phyloP scores from a whole-genome alignment of 495 filamentous ascomycete species.

The Mytilinidion resinicola region DNA sequence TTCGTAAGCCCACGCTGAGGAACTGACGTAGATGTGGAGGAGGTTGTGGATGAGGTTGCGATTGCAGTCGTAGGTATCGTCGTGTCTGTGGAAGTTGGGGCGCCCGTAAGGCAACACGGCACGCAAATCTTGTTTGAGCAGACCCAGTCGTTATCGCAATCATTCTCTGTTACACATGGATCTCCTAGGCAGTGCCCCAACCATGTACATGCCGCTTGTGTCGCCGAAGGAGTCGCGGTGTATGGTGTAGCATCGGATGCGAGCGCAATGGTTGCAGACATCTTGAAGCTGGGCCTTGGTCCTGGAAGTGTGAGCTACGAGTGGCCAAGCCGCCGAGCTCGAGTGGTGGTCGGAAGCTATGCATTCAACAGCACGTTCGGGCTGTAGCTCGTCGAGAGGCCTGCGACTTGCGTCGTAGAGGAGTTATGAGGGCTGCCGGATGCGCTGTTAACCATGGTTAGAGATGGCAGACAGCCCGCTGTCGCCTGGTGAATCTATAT shows the following conservation, averaged over 20 bases:
- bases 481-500: too few species aligned
- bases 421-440: too few species aligned
- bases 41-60: background rate
- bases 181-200: conserved; percentile 23
- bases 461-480: too few species aligned
- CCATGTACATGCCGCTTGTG: conserved; percentile 21
- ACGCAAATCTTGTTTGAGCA: conserved; percentile 18
- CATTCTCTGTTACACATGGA: conserved; percentile 10
- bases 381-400: too few species aligned
- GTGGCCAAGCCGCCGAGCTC: too few species aligned
- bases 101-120: conserved; percentile 13
- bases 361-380: too few species aligned
- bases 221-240: conserved; percentile 1
- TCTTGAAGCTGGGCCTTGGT: background rate
- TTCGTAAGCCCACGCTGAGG: background rate
- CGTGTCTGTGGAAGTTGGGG: background rate
- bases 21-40: background rate
- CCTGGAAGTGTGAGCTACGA: too few species aligned
- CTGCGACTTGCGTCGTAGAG: too few species aligned
- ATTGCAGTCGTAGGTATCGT: background rate
- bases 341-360: too few species aligned
- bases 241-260: background rate
- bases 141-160: conserved; percentile 28
- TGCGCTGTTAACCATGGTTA: too few species aligned
- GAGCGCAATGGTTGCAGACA: background rate